Evolutionary conservation across 345 rosid genomes (phyloP), one percentile per base, ranked within the genome.

Genomic region (Hypericum perforatum): DNA sequence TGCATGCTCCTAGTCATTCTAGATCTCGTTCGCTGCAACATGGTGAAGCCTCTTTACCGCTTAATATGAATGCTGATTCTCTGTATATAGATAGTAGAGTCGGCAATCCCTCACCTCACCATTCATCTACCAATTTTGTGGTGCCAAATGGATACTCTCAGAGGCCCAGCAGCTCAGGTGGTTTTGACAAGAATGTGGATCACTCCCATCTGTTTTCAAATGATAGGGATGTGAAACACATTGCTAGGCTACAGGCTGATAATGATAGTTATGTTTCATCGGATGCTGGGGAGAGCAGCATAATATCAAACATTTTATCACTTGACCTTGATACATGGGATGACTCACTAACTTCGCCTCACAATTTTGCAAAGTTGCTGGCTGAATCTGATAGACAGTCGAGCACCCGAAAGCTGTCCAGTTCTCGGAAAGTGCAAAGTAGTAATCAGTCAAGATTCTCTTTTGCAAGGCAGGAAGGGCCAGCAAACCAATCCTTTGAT

Each of bases 91-190:
- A 79, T 58, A 53, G 46, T 60, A 79, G 67, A 64, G 49, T 52
- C 51, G 60, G 51, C n/a, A 63, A 74, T 37, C 61, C 55, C 47
- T 29, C 54, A 8, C 64, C 45, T 56, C 56, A 53, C 29, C 49
- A 36, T 53, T 16, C 65, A 37, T 44, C 76, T 60, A 57, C 53
- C 47, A 56, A 69, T 54, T 62, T 73, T 10, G 42, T 60, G 40
- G 49, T 65, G 48, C 67, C 78, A 60, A 80, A 72, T 76, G 82
- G 81, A 46, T 72, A 63, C 70, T 56, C 68, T 61, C 81, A 73
- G 39, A 74, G 67, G 36, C 16, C 62, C 9, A 46, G 67, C 70
- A 69, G 59, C 68, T 44, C 71, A n/a, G 39, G 63, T 11, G 61
- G 64, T 54, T 63, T 76, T 56, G 74, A 62, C 57, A 56, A 71